Evolutionary conservation across 2,329 filamentous ascomycete species (phyloP).

Genomic region (Ophidiomyces ophidiicola): DNA sequence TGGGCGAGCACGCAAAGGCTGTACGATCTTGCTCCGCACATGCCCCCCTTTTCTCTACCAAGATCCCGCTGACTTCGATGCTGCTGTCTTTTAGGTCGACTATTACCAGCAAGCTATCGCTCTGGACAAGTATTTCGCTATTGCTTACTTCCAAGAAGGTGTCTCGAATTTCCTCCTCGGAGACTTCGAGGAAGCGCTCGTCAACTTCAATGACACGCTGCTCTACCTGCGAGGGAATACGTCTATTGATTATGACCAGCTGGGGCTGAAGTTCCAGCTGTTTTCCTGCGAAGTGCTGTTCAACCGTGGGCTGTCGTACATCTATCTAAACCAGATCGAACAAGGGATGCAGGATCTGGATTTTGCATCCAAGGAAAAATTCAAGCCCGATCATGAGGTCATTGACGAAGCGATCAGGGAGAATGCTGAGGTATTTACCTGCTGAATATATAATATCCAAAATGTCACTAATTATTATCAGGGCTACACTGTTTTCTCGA

Average conservation of each 20-base stretch:
- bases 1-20: constrained; percentile 91
- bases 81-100: constrained; percentile 55
- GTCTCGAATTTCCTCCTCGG: constrained; percentile 96
- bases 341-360: constrained; percentile 80
- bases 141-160: constrained; percentile 96
- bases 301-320: constrained; percentile 93
- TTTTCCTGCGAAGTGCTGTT: constrained; percentile 97
- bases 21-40: constrained; percentile 48
- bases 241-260: constrained; percentile 93
- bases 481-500: constrained; percentile 98
- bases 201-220: constrained; percentile 97
- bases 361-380: constrained; percentile 89
- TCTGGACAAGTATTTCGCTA: constrained; percentile 87
- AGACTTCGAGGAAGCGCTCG: constrained; percentile 91
- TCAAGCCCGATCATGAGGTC: constrained; percentile 89
- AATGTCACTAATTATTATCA: constrained; percentile 27
- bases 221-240: constrained; percentile 91
- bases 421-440: constrained; percentile 61
- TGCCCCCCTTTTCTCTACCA: background rate
- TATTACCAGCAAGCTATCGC: constrained; percentile 85
- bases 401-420: constrained; percentile 95
- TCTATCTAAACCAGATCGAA: constrained; percentile 86
- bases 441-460: constrained; percentile 4
- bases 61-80: constrained; percentile 12
- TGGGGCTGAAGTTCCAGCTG: constrained; percentile 88